Base-by-base conservation (phyloP, 768 basidiomycete genomes). In the Tephrocybe sp. region DNA sequence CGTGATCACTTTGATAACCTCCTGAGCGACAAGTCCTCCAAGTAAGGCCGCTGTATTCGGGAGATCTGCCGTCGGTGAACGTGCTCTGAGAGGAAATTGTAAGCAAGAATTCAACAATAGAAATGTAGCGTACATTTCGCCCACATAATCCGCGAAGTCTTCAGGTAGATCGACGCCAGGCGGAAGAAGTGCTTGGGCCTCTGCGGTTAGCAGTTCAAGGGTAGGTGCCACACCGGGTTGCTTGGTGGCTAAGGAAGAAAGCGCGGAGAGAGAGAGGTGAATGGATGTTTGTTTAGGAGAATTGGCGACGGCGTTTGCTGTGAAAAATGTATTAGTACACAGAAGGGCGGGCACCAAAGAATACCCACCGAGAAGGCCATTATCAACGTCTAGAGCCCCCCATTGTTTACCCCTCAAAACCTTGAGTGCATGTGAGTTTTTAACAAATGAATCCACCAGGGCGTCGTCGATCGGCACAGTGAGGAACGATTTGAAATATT, bases 1-100 rank as follows among this genome's bases (percentile, higher is more conserved):
- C 49, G 95, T 99, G 60, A 95, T 86, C 69, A 98, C 77, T 77
- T 99, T 98, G 76, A 98, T 98, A 5, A 85, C 84, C 64, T 99
- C 97, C 59, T 99, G 97, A 21, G 94, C 93, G 16, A 97, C 86
- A 29, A 98, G 67, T 2, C 97, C 97, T 1, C 97, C 97, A 0
- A 97, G 72, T 61, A 98, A 83, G 1, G 94, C 94, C 0, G 95
- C 91, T 1, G 86, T 94, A 56, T 94, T 98, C 5, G 95, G 95
- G 3, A 98, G 69, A 59, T 95, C 92, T 3, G 91, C 85, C 0
- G 78, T 84, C 2, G 88, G 90, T 7, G 91, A 76, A 1, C 93
- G 87, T 10, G 75, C 83, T 47, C 92, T 94, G 60, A 5, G 47
- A 23, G 10, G 48, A 65, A n/a, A 62, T 49, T 56, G 40, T 43